Conservation (phyloP, 2,329 filamentous ascomycete genomes). For the Orbilia blumenaviensis region DNA sequence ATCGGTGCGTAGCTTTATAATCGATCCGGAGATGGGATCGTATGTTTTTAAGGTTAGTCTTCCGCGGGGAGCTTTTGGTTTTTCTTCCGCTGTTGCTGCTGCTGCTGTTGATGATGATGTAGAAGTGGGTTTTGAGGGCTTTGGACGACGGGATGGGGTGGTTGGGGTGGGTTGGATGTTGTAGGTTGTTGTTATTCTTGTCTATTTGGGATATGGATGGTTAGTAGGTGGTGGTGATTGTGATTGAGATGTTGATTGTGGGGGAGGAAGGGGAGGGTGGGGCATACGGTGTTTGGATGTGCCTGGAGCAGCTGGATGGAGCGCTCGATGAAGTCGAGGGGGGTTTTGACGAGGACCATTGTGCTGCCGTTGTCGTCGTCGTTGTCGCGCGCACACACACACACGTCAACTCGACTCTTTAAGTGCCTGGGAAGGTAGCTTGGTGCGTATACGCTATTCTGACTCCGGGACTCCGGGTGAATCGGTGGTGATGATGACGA, state of each 20-base stretch:
- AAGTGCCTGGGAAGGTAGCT: no score
- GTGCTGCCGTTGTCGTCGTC: conserved; percentile 55
- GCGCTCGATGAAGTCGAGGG: conserved; percentile 90
- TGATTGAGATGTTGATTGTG: conserved; percentile 7
- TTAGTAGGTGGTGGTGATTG: background rate
- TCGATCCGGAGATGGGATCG: conserved; percentile 80
- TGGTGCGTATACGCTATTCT: no score
- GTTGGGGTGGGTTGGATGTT: conserved; percentile 64
- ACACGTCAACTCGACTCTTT: no score
- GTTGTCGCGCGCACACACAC: no score
- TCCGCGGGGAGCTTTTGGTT: conserved; percentile 73
- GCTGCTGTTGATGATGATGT: conserved; percentile 84
- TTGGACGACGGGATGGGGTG: conserved; percentile 71
- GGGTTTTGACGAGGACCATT: conserved; percentile 83
- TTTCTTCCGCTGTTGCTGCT: conserved; percentile 75
- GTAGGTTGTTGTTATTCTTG: conserved; percentile 92
- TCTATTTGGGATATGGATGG: conserved; percentile 67
- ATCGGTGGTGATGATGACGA: background rate
- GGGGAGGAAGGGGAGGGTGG: conserved; percentile 18
- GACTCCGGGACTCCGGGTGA: no score
- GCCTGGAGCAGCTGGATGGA: conserved; percentile 86
- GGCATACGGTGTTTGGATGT: conserved; percentile 79
- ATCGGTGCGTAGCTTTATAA: conserved; percentile 88
- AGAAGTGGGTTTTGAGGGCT: conserved; percentile 84
- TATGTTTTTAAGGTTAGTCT: conserved; percentile 87